Conservation (phyloP, 2,329 filamentous ascomycete species). For the Sclerotinia subarctica region DNA sequence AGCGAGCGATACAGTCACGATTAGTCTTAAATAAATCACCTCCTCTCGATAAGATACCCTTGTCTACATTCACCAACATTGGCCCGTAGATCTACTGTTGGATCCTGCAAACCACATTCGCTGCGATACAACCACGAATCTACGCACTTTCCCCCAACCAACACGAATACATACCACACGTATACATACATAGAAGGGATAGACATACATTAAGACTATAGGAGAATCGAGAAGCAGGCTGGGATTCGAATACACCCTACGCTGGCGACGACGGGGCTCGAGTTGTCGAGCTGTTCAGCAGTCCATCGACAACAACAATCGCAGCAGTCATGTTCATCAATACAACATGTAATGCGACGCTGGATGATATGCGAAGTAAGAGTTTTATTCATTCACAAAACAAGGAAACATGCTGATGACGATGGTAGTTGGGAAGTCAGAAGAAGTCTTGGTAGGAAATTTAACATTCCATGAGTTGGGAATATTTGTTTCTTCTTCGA, state of each 20-base stretch:
- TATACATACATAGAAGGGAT: background rate
- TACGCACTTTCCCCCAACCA: background rate
- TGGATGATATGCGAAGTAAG: constrained; percentile 41
- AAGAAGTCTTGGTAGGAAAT: constrained; percentile 46
- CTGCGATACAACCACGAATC: background rate
- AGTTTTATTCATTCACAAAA: constrained; percentile 2
- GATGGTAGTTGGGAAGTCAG: constrained; percentile 40
- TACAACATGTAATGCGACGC: constrained; percentile 38
- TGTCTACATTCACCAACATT: background rate
- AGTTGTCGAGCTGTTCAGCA: constrained; percentile 16
- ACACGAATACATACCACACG: background rate
- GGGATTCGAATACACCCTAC: background rate
- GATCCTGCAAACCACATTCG: background rate
- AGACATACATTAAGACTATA: background rate
- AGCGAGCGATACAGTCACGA: constrained; percentile 9
- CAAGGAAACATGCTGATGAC: constrained; percentile 25
- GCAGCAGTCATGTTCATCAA: constrained; percentile 17
- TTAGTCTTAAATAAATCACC: background rate
- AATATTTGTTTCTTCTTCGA: constrained; percentile 49
- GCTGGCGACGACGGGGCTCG: constrained; percentile 13
- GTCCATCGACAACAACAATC: constrained; percentile 15
- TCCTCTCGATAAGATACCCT: constrained; percentile 13
- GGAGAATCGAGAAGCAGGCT: background rate
- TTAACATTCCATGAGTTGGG: constrained; percentile 56
- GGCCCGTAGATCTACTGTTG: background rate